Base-by-base conservation (phyloP, 164 flowering plant genomes). In the Pachysandra terminalis region DNA sequence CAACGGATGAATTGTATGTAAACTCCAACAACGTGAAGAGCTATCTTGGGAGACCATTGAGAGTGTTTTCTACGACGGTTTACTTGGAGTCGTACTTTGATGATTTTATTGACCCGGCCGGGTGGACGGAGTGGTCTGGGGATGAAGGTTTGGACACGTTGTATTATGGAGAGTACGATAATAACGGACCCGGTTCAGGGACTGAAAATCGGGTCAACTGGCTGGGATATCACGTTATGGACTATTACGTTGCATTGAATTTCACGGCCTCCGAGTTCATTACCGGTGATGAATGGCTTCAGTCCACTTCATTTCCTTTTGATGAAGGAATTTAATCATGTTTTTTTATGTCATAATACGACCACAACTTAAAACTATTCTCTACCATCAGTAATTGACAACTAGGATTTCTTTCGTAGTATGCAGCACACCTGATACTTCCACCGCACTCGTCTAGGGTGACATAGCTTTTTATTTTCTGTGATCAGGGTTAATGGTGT, bases 11-110 rank as follows among this genome's bases (percentile, higher is more conserved):
- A 0, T 66, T 93, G 63, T 68, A 77, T 24, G 32, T 72, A 0
- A 82, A 74, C 58, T 69, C 67, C 0, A 40, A 41, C 26, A 24
- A 1, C 0, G 79, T 86, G 1, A 84, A 80, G 68, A 88, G 87
- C 71, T 93, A 81, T 61, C 77, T 93, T 0, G 98, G 98, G 1
- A 77, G 97, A 74, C 98, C 98, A 1, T 93, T 97, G 98, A 76
- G 68, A 70, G 66, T 54, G 7, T 91, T 77, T 62, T 80, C 98
- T 0, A 75, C 81, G 45, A 82, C 94, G 0, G 98, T 90, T 2
- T 69, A 64, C 40, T 51, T 91, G 0, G 85, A 85, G 65, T 85
- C 94, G 3, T 91, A 82, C 77, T 79, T 92, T n/a, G 96, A 82
- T 23, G 82, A 70, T 8, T 80, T 85, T 25, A 84, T 93, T 4